Evolutionary conservation across 768 basidiomycete genomes (phyloP).

Genomic region (Boletus rubroflammeus): DNA sequence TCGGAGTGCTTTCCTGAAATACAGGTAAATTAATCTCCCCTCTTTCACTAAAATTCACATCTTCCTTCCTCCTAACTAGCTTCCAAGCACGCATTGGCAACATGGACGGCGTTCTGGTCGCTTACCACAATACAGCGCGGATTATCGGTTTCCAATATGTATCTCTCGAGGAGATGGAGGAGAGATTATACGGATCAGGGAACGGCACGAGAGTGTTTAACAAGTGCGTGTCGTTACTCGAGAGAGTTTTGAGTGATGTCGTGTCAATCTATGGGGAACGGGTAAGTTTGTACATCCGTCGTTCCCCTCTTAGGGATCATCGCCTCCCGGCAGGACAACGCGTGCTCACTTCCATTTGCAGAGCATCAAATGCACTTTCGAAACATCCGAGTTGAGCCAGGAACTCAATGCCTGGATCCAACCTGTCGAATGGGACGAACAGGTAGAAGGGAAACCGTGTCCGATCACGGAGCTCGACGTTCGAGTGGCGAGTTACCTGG

Average conservation of each 20-base stretch:
- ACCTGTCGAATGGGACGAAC: constrained; percentile 47
- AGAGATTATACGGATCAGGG: constrained; percentile 59
- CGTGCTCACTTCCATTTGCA: constrained; percentile 16
- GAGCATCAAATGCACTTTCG: constrained; percentile 60
- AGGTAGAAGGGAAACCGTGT: constrained; percentile 27
- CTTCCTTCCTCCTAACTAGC: constrained; percentile 34
- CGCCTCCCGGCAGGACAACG: background rate
- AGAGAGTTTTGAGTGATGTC: constrained; percentile 59
- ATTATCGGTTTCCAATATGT: constrained; percentile 96
- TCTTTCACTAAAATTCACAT: background rate
- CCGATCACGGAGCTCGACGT: constrained; percentile 62
- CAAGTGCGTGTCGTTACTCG: constrained; percentile 68
- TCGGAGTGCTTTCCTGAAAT: constrained; percentile 92
- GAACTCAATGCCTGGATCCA: constrained; percentile 65
- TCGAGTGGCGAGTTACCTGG: constrained; percentile 43
- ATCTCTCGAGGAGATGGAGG: constrained; percentile 84
- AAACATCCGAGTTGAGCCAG: constrained; percentile 43
- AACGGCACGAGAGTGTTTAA: constrained; percentile 70
- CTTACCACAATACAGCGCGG: constrained; percentile 81
- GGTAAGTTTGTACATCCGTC: constrained; percentile 39
- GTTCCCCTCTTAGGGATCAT: background rate
- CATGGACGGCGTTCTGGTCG: constrained; percentile 93
- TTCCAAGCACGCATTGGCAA: constrained; percentile 95
- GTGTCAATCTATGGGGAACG: constrained; percentile 58
- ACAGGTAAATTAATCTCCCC: constrained; percentile 48